phyloP scores from a whole-genome alignment of 108 stramenopile species.

The Cyclotella baltica region DNA sequence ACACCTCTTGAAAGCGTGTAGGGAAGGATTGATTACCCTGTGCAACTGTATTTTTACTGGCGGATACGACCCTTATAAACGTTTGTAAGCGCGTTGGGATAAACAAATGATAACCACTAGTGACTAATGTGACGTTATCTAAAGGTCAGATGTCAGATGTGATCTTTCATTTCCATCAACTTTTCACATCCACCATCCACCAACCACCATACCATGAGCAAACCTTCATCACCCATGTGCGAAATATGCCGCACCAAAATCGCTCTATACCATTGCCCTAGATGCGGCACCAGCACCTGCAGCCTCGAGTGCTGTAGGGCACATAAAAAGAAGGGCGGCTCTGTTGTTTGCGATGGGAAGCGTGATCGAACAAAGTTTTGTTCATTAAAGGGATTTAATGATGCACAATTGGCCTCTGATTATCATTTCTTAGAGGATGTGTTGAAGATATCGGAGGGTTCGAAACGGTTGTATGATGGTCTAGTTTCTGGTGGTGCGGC shows the following conservation, averaged over 20 bases:
- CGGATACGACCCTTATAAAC: too few relatives aligned
- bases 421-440: conserved; percentile 86
- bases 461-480: conserved; percentile 55
- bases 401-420: conserved; percentile 68
- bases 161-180: neutral
- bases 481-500: conserved; percentile 22
- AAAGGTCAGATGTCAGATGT: neutral
- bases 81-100: too few relatives aligned
- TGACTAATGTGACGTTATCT: too few relatives aligned
- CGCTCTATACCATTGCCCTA: conserved; percentile 10
- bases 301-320: conserved; percentile 8
- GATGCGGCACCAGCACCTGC: conserved; percentile 17
- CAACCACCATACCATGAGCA: neutral
- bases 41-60: too few relatives aligned
- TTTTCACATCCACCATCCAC: neutral
- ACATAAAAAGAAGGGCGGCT: conserved; percentile 6
- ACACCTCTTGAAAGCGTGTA: too few relatives aligned
- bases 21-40: too few relatives aligned
- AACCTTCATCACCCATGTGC: conserved; percentile 1
- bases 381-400: conserved; percentile 52
- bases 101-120: too few relatives aligned
- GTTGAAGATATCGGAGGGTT: conserved; percentile 49
- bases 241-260: conserved; percentile 1
- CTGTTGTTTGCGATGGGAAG: conserved; percentile 67
- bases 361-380: conserved; percentile 66